phyloP scores from a whole-genome alignment of 2,329 filamentous ascomycete genomes.

The Ceratocystis cubensis region DNA sequence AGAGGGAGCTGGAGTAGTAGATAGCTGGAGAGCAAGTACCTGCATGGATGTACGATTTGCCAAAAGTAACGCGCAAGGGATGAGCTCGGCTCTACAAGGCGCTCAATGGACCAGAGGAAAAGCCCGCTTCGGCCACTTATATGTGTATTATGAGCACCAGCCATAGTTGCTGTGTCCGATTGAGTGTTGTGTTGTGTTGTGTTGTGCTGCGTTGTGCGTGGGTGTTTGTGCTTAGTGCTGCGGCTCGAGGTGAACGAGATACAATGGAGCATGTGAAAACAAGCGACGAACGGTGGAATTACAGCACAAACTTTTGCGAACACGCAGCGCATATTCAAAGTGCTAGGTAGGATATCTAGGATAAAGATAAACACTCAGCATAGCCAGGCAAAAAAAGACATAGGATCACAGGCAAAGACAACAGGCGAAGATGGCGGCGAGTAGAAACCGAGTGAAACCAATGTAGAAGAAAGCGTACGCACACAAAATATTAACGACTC shows the following conservation, averaged over 20 bases:
- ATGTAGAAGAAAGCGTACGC: background rate
- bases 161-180: background rate
- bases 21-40: too few relatives aligned
- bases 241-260: background rate
- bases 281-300: background rate
- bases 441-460: background rate
- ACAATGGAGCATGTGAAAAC: background rate
- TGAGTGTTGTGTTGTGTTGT: background rate
- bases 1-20: too few relatives aligned
- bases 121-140: background rate
- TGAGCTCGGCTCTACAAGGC: too few relatives aligned
- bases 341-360: too few relatives aligned
- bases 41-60: background rate
- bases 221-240: background rate
- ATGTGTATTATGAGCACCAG: background rate
- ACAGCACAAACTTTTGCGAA: too few relatives aligned
- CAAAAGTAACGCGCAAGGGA: background rate
- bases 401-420: background rate
- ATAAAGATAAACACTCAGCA: background rate
- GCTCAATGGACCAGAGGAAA: too few relatives aligned
- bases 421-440: slow-evolving; percentile 6
- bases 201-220: background rate
- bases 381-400: background rate
- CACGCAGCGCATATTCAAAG: too few relatives aligned
- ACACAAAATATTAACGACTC: background rate